Evolutionary conservation across 139 green algal genomes (phyloP).

Genomic region (Haematococcus lacustris): DNA sequence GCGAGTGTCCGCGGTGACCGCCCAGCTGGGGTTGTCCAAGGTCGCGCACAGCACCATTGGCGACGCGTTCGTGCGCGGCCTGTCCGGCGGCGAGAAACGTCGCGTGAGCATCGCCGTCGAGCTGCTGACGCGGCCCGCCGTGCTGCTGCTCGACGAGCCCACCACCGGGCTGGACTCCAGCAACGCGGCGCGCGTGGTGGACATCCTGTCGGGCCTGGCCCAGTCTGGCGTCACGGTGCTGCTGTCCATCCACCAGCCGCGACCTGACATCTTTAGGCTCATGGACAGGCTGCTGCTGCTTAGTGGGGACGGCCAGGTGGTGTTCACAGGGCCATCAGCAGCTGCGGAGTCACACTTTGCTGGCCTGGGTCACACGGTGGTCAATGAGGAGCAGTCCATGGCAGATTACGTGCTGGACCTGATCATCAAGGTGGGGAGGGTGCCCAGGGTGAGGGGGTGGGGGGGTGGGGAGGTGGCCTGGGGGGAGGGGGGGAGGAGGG

Average conservation of each 20-base stretch:
- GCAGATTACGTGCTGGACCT: constrained; percentile 64
- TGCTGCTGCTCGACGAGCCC: constrained; percentile 80
- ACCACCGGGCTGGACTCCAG: constrained; percentile 62
- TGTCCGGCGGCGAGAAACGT: constrained; percentile 59
- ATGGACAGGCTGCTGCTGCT: constrained; percentile 56
- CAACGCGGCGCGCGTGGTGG: constrained; percentile 58
- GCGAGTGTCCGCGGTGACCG: constrained; percentile 16
- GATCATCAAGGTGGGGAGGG: constrained; percentile 40
- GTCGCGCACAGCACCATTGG: constrained; percentile 47
- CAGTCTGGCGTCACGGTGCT: constrained; percentile 40
- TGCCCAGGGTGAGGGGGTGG: no score
- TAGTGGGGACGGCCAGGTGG: constrained; percentile 40
- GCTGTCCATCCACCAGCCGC: constrained; percentile 63
- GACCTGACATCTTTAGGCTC: constrained; percentile 54
- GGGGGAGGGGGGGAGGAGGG: no score
- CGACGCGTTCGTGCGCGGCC: constrained; percentile 41
- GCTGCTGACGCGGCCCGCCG: constrained; percentile 52
- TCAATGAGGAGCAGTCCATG: constrained; percentile 25
- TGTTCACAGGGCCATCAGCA: constrained; percentile 40
- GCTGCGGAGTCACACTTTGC: constrained; percentile 33
- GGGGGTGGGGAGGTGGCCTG: no score
- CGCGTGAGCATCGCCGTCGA: constrained; percentile 59
- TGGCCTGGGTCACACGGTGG: constrained; percentile 27
- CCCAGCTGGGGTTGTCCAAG: constrained; percentile 24
- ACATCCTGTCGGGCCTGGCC: constrained; percentile 49